Evolutionary conservation across 2,329 filamentous ascomycete genomes (phyloP), one percentile per base, ranked within the genome.

Genomic region (Leptographium lundbergii): DNA sequence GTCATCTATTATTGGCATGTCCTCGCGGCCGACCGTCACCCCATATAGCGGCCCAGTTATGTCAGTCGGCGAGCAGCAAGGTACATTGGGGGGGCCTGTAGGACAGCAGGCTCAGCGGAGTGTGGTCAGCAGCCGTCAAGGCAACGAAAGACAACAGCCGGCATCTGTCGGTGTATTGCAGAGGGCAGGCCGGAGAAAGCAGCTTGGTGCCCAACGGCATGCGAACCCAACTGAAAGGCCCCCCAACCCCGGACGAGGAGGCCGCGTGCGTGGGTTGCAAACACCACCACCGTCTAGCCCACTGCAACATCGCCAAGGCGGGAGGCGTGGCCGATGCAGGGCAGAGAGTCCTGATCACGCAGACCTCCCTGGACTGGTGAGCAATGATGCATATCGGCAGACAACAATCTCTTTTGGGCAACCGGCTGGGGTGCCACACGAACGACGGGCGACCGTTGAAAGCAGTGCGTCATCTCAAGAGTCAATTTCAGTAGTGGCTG

Each of bases 231-330:
- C 10, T 13, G 36, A 39, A 13, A 42, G 14, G 3, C 14, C 19
- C 39, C 39, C 39, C 39, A 19, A 42, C 13, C 39, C 39, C 39
- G 19, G 39, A 42, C 56, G 13, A 24, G 19, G 17, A 11, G 22
- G n/a, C 13, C 10, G 19, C 6, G 17, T 39, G 6, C 34, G 55
- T 19, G 45, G 53, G 10, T 14, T 61, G n/a, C 61, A 45, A n/a
- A 61, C 61, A 2, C 60, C 61, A 13, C 62, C 62, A 4, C 27
- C 61, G 11, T 60, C 60, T 7, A 61, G 56, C n/a, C 59, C 59
- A 4, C 25, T 54, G 4, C 54, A 36, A 7, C 9, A 6, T 4
- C 9, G 9, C 19, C 24, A 24, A 13, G 27, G 59, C 14, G 36
- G 1, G 2, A n/a, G 48, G 17, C 19, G 10, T 4, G 52, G 6